Conservation (phyloP, 768 basidiomycete species). For the Tubosaeta brunneosetosa region DNA sequence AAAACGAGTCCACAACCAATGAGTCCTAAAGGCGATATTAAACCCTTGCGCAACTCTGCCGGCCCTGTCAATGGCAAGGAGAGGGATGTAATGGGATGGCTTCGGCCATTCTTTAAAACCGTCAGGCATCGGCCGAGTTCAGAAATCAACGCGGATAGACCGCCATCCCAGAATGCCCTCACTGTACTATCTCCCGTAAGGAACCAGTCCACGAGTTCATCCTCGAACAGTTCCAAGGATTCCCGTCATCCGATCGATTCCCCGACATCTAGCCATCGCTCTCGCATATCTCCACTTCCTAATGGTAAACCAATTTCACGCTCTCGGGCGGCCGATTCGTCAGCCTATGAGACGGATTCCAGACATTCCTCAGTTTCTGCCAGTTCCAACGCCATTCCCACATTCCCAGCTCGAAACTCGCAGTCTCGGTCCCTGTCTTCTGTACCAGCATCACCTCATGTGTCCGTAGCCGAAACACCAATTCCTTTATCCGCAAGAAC, state of each 20-base stretch:
- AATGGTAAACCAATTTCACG: conserved; percentile 9
- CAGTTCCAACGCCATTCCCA: conserved; percentile 4
- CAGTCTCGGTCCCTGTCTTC: conserved; percentile 18
- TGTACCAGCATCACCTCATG: conserved; percentile 31
- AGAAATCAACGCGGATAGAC: conserved; percentile 15
- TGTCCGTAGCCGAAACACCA: conserved; percentile 12
- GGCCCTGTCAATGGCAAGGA: conserved; percentile 26
- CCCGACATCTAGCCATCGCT: conserved; percentile 3
- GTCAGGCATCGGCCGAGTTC: conserved; percentile 21
- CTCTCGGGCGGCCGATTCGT: conserved; percentile 1
- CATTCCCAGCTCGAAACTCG: conserved; percentile 9
- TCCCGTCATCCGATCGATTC: conserved; percentile 21
- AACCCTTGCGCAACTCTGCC: conserved; percentile 26
- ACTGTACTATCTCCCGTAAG: conserved; percentile 17
- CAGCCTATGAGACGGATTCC: conserved; percentile 11
- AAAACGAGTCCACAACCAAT: conserved; percentile 13
- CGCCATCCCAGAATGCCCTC: conserved; percentile 9
- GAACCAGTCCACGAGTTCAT: conserved; percentile 18
- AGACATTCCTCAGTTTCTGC: conserved; percentile 25
- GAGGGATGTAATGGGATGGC: conserved; percentile 36
- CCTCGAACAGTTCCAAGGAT: conserved; percentile 25
- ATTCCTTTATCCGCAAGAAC: conserved; percentile 17
- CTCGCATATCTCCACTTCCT: conserved; percentile 9
- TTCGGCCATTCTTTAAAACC: conserved; percentile 23
- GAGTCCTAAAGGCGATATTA: conserved; percentile 17